phyloP scores from a whole-genome alignment of 495 filamentous ascomycete species.

The Trichoderma reesei region DNA sequence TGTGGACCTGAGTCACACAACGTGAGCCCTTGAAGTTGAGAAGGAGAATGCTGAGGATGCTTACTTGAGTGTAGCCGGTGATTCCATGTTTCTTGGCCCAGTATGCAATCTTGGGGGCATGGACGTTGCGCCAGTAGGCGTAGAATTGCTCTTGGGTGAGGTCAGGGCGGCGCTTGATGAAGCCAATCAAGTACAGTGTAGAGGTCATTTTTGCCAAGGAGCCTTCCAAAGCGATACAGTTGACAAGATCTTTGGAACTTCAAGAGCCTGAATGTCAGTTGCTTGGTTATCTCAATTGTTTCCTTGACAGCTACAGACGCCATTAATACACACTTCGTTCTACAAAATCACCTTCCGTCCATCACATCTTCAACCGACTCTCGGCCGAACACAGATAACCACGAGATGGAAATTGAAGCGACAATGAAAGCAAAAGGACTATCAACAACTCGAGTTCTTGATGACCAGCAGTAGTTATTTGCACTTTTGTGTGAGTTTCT shows the following conservation, averaged over 20 bases:
- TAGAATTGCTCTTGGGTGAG: slow-evolving; percentile 10
- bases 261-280: too few species aligned
- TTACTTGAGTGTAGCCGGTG: slow-evolving; percentile 10
- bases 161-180: slow-evolving; percentile 7
- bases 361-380: neutral
- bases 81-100: slow-evolving; percentile 12
- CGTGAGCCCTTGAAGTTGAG: neutral
- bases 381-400: neutral
- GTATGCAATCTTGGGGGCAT: slow-evolving; percentile 7
- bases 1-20: neutral
- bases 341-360: neutral
- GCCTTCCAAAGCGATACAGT: neutral
- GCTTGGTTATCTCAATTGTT: too few species aligned
- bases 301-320: too few species aligned
- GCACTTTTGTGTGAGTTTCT: too few species aligned
- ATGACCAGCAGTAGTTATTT: too few species aligned
- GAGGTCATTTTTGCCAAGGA: neutral
- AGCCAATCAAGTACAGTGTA: neutral
- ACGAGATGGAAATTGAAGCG: neutral
- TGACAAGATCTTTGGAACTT: neutral
- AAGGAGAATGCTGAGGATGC: too few species aligned
- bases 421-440: neutral
- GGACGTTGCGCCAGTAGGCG: slow-evolving; percentile 12
- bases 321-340: neutral
- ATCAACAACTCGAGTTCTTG: too few species aligned